These are phyloP conservation scores for Speleostelium caveatum DNA, from an alignment of 78 protist genomes.

Conservation along the genomic window DNA sequence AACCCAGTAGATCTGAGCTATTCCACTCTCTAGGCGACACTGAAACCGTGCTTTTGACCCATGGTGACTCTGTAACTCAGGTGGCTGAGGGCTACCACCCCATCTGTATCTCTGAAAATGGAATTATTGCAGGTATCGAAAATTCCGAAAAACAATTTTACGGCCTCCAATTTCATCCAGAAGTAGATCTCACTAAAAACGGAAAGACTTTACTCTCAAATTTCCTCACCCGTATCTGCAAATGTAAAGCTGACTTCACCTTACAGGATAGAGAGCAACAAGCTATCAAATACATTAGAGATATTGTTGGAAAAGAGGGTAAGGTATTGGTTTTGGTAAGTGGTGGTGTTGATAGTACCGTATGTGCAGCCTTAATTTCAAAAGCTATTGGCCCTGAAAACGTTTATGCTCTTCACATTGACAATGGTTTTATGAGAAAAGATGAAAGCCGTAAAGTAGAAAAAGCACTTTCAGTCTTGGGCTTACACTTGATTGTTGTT, in stretches of 20 bases:
- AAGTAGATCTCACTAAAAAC: conserved; percentile 90
- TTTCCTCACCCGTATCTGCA: conserved; percentile 84
- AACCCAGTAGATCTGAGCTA: conserved; percentile 18
- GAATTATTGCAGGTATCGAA: conserved; percentile 77
- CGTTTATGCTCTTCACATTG: conserved; percentile 91
- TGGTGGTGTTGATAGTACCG: conserved; percentile 98
- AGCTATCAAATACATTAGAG: conserved; percentile 82
- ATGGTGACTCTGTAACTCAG: conserved; percentile 93
- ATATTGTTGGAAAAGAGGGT: conserved; percentile 7
- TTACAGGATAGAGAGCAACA: conserved; percentile 73
- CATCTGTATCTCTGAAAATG: conserved; percentile 57
- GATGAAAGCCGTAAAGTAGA: conserved; percentile 66
- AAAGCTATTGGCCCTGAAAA: conserved; percentile 93
- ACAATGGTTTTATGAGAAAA: conserved; percentile 96
- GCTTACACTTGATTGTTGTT: conserved; percentile 75
- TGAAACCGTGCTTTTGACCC: conserved; percentile 92
- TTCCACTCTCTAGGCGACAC: conserved; percentile 61
- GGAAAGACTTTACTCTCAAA: conserved; percentile 89
- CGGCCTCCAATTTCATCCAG: conserved; percentile 97
- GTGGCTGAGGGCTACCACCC: conserved; percentile 84
- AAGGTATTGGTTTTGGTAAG: conserved; percentile 91
- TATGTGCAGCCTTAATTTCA: conserved; percentile 93
- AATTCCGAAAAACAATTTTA: conserved; percentile 2
- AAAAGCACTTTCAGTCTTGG: conserved; percentile 63
- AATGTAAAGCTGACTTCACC: conserved; percentile 81